Conservation (phyloP, 75 land plant species). For the Adiantum capillusveneris region DNA sequence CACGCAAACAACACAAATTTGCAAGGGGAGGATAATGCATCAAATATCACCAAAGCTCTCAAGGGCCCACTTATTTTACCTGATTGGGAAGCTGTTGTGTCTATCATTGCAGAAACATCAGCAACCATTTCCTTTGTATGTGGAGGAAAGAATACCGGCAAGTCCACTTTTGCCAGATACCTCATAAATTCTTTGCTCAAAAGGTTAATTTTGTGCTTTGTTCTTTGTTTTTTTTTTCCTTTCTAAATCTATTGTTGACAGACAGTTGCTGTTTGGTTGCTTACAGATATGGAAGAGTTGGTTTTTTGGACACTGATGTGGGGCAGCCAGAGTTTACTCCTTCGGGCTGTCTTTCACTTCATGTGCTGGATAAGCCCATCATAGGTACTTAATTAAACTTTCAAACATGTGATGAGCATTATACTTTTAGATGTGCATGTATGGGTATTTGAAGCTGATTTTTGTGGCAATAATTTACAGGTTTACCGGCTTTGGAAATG, state of each 20-base stretch:
- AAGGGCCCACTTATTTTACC: conserved; percentile 28
- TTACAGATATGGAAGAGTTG: conserved; percentile 55
- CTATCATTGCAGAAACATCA: conserved; percentile 22
- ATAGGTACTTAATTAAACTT: conserved; percentile 35
- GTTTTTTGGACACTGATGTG: conserved; percentile 83
- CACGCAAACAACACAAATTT: no score
- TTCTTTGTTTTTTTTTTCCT: not conserved
- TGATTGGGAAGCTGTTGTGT: conserved; percentile 44
- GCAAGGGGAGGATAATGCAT: not conserved
- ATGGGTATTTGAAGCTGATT: no score
- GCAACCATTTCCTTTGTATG: conserved; percentile 44
- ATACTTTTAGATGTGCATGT: no score
- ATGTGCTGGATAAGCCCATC: conserved; percentile 45
- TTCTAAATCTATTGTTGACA: not conserved
- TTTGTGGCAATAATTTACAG: conserved; percentile 17
- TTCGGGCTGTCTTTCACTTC: conserved; percentile 76
- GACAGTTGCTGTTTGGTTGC: not conserved
- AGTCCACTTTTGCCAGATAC: conserved; percentile 79
- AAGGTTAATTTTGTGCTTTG: conserved; percentile 5
- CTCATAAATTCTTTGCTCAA: conserved; percentile 52
- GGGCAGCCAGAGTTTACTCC: conserved; percentile 86
- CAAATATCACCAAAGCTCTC: not conserved
- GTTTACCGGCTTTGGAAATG: conserved; percentile 45
- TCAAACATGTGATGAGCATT: no score
- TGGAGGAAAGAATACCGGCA: conserved; percentile 81